Percentiles rank a stretch among this genome's conserved stretches.
These are phyloP conservation scores for Kwoniella europaea DNA, from an alignment of 768 basidiomycete genomes.

Conservation along the genomic window DNA sequence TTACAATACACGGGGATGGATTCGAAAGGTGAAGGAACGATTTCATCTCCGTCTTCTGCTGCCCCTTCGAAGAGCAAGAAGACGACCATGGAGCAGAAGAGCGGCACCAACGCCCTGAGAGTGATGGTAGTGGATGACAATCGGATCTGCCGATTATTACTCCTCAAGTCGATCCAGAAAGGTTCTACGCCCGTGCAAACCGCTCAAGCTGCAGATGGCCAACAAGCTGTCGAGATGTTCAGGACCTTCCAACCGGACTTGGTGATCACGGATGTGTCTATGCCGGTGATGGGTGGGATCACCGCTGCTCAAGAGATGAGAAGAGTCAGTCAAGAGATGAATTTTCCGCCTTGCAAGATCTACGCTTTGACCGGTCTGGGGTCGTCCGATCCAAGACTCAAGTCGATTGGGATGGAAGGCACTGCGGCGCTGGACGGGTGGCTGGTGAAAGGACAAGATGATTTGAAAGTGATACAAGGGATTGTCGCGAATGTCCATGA, in stretches of 20 bases:
- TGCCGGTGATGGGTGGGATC: conserved; percentile 52
- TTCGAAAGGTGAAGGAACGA: not conserved
- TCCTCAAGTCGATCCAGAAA: conserved; percentile 29
- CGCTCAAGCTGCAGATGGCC: conserved; percentile 35
- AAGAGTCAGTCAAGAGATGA: conserved; percentile 18
- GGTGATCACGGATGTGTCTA: conserved; percentile 48
- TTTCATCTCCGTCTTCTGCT: not conserved
- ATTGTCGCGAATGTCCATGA: conserved; percentile 27
- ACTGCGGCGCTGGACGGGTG: conserved; percentile 46
- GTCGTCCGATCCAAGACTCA: conserved; percentile 41
- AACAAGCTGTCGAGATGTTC: conserved; percentile 37
- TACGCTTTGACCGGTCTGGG: conserved; percentile 51
- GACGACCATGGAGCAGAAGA: not conserved
- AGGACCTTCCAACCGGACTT: conserved; percentile 35
- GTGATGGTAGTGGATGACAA: conserved; percentile 49
- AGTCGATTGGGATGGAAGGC: conserved; percentile 37
- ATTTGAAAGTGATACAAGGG: conserved; percentile 22
- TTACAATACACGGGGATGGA: not conserved
- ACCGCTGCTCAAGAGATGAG: conserved; percentile 40
- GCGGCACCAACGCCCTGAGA: not conserved
- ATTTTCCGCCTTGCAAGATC: conserved; percentile 20
- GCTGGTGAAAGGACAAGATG: conserved; percentile 48
- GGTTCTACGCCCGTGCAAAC: conserved; percentile 16
- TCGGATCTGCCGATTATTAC: conserved; percentile 37
- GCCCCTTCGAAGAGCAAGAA: not conserved